phyloP scores from a whole-genome alignment of 2,329 filamentous ascomycete species.

The Penicillium sp. region DNA sequence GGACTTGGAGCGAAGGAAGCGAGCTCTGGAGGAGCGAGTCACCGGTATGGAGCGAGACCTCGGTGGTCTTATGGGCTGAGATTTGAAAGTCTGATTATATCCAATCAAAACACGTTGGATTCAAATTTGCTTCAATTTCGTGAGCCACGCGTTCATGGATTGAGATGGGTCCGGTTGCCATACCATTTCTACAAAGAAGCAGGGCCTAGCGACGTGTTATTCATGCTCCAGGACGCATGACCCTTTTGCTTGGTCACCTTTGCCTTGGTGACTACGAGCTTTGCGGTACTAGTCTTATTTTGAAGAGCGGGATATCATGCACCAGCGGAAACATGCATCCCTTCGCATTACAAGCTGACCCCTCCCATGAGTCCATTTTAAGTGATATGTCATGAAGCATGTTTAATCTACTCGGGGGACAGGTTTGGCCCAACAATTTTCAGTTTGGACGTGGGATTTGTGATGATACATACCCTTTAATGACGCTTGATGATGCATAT shows the following conservation, averaged over 20 bases:
- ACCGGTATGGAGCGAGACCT: conserved; percentile 67
- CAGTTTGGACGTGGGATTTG: background rate
- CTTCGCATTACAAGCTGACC: background rate
- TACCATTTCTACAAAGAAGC: background rate
- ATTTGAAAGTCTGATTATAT: background rate
- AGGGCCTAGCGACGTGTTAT: background rate
- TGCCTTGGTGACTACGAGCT: background rate
- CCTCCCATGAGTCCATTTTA: background rate
- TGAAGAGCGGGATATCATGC: background rate
- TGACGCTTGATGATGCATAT: background rate
- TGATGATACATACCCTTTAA: background rate
- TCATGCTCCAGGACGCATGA: background rate
- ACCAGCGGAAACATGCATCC: background rate
- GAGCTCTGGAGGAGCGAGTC: conserved; percentile 62
- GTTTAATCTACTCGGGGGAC: background rate
- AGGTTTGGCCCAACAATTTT: background rate
- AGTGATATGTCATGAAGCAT: background rate
- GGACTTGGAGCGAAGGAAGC: conserved; percentile 65
- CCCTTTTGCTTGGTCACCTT: background rate
- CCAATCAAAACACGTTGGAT: background rate
- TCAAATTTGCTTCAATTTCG: background rate
- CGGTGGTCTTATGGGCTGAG: conserved; percentile 59
- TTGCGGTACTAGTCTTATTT: background rate
- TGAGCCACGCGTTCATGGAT: background rate
- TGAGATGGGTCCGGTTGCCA: background rate